Conservation (phyloP, 768 basidiomycete species). For the Lentinula aciculospora region DNA sequence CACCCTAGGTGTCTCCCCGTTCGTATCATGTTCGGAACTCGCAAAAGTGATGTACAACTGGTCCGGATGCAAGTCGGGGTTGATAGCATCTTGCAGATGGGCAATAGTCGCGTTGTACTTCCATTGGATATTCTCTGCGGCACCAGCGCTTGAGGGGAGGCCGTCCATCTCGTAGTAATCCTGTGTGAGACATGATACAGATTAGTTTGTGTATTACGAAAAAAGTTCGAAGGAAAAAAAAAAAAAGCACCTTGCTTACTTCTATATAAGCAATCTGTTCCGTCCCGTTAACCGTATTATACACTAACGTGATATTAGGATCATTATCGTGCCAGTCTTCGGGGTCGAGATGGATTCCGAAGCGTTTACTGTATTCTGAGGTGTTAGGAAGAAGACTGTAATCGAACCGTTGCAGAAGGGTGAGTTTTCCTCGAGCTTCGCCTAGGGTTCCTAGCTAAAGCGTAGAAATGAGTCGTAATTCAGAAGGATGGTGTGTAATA, state of each 20-base stretch:
- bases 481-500: not conserved
- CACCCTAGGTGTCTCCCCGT: constrained; percentile 30
- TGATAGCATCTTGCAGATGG: constrained; percentile 37
- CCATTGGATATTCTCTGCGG: constrained; percentile 32
- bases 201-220: not conserved
- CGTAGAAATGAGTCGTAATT: not conserved
- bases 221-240: not conserved
- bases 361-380: constrained; percentile 26
- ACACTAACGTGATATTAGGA: constrained; percentile 35
- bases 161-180: constrained; percentile 35
- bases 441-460: constrained; percentile 41
- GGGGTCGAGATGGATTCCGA: constrained; percentile 40
- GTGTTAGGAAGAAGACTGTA: constrained; percentile 32
- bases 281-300: constrained; percentile 25
- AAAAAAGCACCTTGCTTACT: constrained; percentile 12
- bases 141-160: constrained; percentile 26
- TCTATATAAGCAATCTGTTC: constrained; percentile 40
- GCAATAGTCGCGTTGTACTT: constrained; percentile 36
- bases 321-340: constrained; percentile 45
- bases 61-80: constrained; percentile 25
- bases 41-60: constrained; percentile 45
- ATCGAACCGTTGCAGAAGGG: constrained; percentile 42
- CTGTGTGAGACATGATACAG: constrained; percentile 6
- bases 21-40: constrained; percentile 33
- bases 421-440: constrained; percentile 45